Evolutionary conservation across 768 basidiomycete species (phyloP).

Genomic region (Macrolepiota dolichaula): DNA sequence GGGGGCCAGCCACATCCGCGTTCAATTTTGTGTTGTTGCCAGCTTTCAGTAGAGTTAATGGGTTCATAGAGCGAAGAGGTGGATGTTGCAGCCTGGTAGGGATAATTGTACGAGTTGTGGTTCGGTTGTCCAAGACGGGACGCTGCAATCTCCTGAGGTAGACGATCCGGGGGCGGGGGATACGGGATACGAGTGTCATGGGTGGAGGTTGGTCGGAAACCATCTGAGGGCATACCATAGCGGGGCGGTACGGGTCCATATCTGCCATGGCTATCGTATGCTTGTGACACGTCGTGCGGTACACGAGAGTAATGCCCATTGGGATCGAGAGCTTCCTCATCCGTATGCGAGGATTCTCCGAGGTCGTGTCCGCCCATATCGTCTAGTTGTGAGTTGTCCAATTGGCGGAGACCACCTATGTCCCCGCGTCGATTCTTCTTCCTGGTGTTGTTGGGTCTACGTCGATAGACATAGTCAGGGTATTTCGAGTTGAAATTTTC

Average conservation of each 20-base stretch:
- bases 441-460: conserved; percentile 84
- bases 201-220: conserved; percentile 19
- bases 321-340: conserved; percentile 23
- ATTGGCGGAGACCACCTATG: conserved; percentile 10
- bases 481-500: conserved; percentile 83
- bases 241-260: conserved; percentile 23
- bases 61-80: conserved; percentile 9
- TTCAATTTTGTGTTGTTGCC: conserved; percentile 12
- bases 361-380: conserved; percentile 28
- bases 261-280: conserved; percentile 23
- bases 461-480: conserved; percentile 87
- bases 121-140: conserved; percentile 14
- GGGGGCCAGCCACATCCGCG: conserved; percentile 10
- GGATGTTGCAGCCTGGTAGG: conserved; percentile 9
- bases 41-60: conserved; percentile 5
- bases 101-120: conserved; percentile 12
- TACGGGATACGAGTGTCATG: conserved; percentile 24
- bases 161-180: conserved; percentile 13
- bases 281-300: conserved; percentile 23
- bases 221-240: conserved; percentile 15
- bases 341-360: conserved; percentile 32
- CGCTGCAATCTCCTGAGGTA: conserved; percentile 13
- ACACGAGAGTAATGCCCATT: conserved; percentile 9
- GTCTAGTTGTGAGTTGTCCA: conserved; percentile 25
- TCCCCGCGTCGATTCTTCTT: conserved; percentile 10